Percentiles rank a stretch among this genome's conserved stretches.
Evolutionary conservation across 495 filamentous ascomycete species (phyloP).

Genomic region (Amphirosellinia nigrospora): DNA sequence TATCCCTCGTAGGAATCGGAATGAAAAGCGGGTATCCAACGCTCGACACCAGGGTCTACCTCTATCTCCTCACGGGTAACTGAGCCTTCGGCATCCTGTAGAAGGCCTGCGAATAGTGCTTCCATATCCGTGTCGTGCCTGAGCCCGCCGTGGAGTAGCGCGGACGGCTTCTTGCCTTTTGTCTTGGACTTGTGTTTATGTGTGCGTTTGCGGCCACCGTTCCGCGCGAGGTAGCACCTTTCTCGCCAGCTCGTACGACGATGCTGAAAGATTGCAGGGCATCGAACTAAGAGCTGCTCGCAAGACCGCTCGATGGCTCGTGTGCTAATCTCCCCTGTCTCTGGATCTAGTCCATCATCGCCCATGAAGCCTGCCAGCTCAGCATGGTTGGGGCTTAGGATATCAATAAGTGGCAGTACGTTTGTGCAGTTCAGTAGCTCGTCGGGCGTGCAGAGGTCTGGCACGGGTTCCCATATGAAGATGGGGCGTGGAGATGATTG

Average conservation of each 20-base stretch:
- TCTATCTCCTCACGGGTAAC: conserved; percentile 65
- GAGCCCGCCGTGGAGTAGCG: conserved; percentile 49
- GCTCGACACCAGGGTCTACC: conserved; percentile 59
- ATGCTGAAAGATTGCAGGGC: conserved; percentile 61
- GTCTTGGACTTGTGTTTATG: conserved; percentile 43
- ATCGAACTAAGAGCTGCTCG: conserved; percentile 58
- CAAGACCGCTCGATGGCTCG: conserved; percentile 57
- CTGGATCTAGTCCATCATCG: conserved; percentile 51
- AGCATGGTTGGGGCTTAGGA: conserved; percentile 86
- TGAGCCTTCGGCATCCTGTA: conserved; percentile 55
- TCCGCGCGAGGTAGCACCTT: conserved; percentile 58
- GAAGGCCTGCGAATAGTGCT: conserved; percentile 56
- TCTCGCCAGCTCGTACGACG: conserved; percentile 58
- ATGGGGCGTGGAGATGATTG: conserved; percentile 61
- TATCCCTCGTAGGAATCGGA: conserved; percentile 4
- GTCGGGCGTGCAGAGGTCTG: conserved; percentile 79
- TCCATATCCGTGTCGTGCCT: conserved; percentile 60
- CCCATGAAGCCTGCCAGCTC: conserved; percentile 86
- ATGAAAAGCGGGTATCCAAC: conserved; percentile 64
- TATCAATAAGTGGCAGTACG: conserved; percentile 74
- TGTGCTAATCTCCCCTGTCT: conserved; percentile 58
- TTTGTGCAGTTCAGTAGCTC: conserved; percentile 76
- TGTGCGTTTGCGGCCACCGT: conserved; percentile 53
- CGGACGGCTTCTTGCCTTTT: conserved; percentile 48
- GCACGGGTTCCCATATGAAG: conserved; percentile 95